Conservation (phyloP, 768 basidiomycete species). For the Trametes sanguinea region DNA sequence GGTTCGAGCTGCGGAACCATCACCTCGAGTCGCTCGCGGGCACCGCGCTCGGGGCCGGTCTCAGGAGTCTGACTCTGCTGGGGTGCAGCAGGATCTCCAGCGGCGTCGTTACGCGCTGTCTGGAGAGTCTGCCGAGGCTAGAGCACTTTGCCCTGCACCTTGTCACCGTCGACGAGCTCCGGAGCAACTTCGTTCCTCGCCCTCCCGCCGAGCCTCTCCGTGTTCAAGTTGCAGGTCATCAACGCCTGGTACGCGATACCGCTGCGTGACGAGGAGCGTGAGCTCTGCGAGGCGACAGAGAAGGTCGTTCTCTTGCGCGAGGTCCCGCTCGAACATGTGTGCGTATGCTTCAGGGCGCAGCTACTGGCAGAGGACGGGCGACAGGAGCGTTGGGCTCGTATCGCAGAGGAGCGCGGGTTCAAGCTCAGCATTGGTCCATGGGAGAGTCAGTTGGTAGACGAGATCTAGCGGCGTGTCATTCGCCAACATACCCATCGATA, state of each 20-base stretch:
- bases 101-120: constrained; percentile 31
- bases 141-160: constrained; percentile 41
- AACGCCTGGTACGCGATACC: constrained; percentile 38
- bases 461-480: constrained; percentile 4
- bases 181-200: constrained; percentile 36
- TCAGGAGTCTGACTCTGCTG: constrained; percentile 40
- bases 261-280: constrained; percentile 35
- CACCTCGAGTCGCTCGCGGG: constrained; percentile 36
- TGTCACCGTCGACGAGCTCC: constrained; percentile 38
- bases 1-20: constrained; percentile 39
- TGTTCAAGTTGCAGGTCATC: constrained; percentile 40
- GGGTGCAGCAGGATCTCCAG: constrained; percentile 38
- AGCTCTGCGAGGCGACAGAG: constrained; percentile 36
- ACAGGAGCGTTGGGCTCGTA: constrained; percentile 30
- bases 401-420: constrained; percentile 28
- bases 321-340: constrained; percentile 10
- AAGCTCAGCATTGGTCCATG: constrained; percentile 34
- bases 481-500: background rate
- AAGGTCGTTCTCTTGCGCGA: constrained; percentile 17
- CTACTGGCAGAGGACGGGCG: constrained; percentile 26
- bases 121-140: constrained; percentile 32
- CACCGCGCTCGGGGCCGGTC: constrained; percentile 19
- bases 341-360: constrained; percentile 21
- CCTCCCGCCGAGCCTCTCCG: constrained; percentile 32
- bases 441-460: constrained; percentile 27